These are phyloP conservation scores for Cenchrus fungigraminus DNA, from an alignment of 176 grass and related monocot species.

Conservation along the genomic window DNA sequence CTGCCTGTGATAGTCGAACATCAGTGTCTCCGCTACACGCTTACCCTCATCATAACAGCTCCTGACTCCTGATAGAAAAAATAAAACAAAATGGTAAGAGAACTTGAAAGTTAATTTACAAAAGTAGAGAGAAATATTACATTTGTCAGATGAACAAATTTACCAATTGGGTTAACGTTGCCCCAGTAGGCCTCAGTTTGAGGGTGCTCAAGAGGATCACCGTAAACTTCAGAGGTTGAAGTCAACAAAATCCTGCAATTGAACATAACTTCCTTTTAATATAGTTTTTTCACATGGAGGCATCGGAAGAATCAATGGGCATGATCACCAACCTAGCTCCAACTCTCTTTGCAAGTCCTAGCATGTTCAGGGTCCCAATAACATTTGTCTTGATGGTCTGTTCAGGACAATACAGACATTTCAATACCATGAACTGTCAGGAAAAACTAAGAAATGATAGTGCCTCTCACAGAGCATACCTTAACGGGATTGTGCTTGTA, in stretches of 20 bases:
- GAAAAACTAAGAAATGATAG: conserved; percentile 29
- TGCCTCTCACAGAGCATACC: conserved; percentile 44
- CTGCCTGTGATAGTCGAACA: conserved; percentile 99
- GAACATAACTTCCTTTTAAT: conserved; percentile 25
- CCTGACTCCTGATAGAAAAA: conserved; percentile 74
- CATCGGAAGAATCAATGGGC: conserved; percentile 7
- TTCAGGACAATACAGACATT: conserved; percentile 10
- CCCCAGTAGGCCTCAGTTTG: conserved; percentile 99
- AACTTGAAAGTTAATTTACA: conserved; percentile 23
- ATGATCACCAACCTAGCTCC: conserved; percentile 73
- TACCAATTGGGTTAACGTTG: conserved; percentile 99
- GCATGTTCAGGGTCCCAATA: conserved; percentile 99
- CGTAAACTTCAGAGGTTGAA: conserved; percentile 98
- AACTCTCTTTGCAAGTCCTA: conserved; percentile 99
- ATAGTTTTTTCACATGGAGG: conserved; percentile 16
- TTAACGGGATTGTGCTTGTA: conserved; percentile 99
- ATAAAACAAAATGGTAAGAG: conserved; percentile 25
- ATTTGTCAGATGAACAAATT: conserved; percentile 31
- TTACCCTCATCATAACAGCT: conserved; percentile 99
- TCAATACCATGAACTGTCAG: background rate
- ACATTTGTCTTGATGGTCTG: conserved; percentile 99
- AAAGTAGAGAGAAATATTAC: conserved; percentile 19
- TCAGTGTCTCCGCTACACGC: conserved; percentile 97
- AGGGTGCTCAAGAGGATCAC: conserved; percentile 96
- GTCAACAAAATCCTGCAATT: conserved; percentile 87